phyloP scores from a whole-genome alignment of 352 stramenopile genomes.

The Blastocystis sp. region DNA sequence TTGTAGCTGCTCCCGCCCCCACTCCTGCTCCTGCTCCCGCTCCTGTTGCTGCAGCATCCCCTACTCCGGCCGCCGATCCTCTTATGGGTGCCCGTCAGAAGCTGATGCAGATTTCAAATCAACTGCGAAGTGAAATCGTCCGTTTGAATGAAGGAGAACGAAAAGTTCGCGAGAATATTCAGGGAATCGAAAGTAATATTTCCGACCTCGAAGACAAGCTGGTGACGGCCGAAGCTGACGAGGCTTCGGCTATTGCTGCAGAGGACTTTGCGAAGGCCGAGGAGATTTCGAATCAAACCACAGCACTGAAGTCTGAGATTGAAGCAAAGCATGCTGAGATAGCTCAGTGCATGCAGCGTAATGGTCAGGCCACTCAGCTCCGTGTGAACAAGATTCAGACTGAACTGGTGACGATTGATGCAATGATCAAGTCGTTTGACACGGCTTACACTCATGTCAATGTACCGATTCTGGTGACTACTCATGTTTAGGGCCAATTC shows the following conservation, averaged over 20 bases:
- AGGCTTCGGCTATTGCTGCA: conserved; percentile 1
- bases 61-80: neutral
- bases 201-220: conserved; percentile 23
- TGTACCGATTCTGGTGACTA: neutral
- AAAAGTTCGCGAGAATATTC: conserved; percentile 49
- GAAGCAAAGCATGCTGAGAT: conserved; percentile 38
- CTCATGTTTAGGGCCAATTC: neutral
- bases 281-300: conserved; percentile 19
- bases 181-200: neutral
- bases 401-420: conserved; percentile 53
- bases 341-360: conserved; percentile 1
- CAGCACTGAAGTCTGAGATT: conserved; percentile 23
- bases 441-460: conserved; percentile 45
- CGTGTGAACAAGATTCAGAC: conserved; percentile 59
- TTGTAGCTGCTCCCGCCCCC: conserved; percentile 31
- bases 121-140: conserved; percentile 54
- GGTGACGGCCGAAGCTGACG: conserved; percentile 8
- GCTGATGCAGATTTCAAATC: conserved; percentile 61
- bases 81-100: conserved; percentile 58
- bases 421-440: conserved; percentile 47
- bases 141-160: conserved; percentile 56
- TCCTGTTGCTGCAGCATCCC: conserved; percentile 9
- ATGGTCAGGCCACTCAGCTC: conserved; percentile 38
- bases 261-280: conserved; percentile 60
- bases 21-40: conserved; percentile 54